Evolutionary conservation across 345 rosid species (phyloP).

Genomic region (Nephelium lappaceum): DNA sequence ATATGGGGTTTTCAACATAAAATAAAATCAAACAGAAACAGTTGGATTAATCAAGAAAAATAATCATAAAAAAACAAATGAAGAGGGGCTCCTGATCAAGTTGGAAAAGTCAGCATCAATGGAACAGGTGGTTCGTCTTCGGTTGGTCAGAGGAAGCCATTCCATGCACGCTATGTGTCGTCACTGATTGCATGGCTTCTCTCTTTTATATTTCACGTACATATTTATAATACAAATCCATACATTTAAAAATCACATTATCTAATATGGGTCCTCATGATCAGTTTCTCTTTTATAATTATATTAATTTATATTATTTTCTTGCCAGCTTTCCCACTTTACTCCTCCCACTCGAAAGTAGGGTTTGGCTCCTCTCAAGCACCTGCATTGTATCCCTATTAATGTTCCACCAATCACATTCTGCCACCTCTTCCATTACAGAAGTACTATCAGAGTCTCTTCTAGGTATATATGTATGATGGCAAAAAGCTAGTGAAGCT

Average conservation of each 20-base stretch:
- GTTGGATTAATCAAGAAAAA: not conserved
- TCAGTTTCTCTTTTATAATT: not conserved
- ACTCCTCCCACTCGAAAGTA: conserved; percentile 5
- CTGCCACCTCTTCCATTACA: not conserved
- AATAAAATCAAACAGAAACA: not conserved
- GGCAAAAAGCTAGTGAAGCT: too few species aligned
- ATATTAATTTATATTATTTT: not conserved
- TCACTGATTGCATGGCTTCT: conserved; percentile 40
- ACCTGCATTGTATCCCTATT: not conserved
- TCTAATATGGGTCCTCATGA: conserved; percentile 11
- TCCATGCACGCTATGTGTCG: conserved; percentile 56
- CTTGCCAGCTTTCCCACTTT: conserved; percentile 13
- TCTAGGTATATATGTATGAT: too few species aligned
- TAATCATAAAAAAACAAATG: not conserved
- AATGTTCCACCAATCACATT: not conserved
- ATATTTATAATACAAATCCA: not conserved
- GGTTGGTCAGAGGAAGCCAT: conserved; percentile 32
- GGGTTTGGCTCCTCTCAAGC: conserved; percentile 21
- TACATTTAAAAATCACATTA: not conserved
- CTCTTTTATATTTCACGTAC: conserved; percentile 8
- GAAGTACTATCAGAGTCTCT: not conserved
- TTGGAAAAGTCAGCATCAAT: conserved; percentile 22
- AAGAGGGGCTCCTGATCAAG: not conserved
- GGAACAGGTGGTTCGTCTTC: conserved; percentile 37
- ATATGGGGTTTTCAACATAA: not conserved